Base-by-base conservation (phyloP, 495 filamentous ascomycete genomes). In the Annulohypoxylon bovei region DNA sequence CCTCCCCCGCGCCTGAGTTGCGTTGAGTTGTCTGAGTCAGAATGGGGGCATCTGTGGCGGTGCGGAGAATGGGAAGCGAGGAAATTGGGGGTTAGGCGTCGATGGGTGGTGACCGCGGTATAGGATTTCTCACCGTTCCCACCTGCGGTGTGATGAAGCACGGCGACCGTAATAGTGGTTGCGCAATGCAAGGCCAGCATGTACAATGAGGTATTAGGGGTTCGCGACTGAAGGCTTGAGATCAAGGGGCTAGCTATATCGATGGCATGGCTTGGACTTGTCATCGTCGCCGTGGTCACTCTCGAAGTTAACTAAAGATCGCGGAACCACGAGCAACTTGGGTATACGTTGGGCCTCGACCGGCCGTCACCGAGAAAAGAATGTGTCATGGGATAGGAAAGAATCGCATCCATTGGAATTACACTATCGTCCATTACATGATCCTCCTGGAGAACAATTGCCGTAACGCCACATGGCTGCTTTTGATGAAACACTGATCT, bases 61-160 rank as follows among this genome's bases (percentile, higher is more conserved):
- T 57, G 58, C 59, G 53, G 39, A 56, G 50, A 42, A 52, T 23
- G 35, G 32, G 40, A 44, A 22, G 18, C 14, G 8, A 27, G 14
- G 14, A 30, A 11, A 50, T 47, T 35, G 8, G 42, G 58, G 30
- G 33, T 35, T 14, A 14, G 42, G 44, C 47, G 27, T 14, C 3
- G 27, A 27, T 12, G 30, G 12, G 1, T 35, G 23, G 37, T 6
- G 27, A 25, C 28, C 1, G 32, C 18, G 25, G 16, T 1, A 56
- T 20, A 27, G 14, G 8, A n/a, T 23, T 55, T 6, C 28, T 44
- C 44, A 56, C 25, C 33, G 5, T 46, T 40, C 28, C 42, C 18
- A 35, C 14, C 46, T 65, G 54, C 55, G 7, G 67, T 65, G 61
- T 70, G 61, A 65, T 65, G 47, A 40, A 42, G 47, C 40, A 59